Percentiles rank a stretch among this genome's conserved stretches.
Conservation (phyloP, 2,329 filamentous ascomycete genomes). For the Metarhizium rileyi region DNA sequence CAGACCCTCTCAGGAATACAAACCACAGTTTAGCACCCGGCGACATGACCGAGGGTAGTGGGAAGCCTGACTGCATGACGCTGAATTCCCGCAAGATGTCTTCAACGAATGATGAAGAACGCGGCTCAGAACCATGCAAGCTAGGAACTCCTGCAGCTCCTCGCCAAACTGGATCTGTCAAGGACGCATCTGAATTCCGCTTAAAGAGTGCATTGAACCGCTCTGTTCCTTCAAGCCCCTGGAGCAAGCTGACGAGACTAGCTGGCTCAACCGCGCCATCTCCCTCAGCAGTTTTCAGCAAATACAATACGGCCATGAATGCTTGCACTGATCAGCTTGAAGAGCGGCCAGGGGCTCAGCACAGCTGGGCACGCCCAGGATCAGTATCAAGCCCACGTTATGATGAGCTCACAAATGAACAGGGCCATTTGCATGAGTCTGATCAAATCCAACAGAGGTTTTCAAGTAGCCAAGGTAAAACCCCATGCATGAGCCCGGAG, state of each 20-base stretch:
- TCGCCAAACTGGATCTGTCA: background rate
- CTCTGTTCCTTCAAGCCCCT: slow-evolving; percentile 16
- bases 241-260: slow-evolving; percentile 13
- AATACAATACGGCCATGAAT: background rate
- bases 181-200: slow-evolving; percentile 10
- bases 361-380: background rate
- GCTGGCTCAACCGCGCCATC: slow-evolving; percentile 1
- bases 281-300: background rate
- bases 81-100: background rate
- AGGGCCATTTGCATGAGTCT: background rate
- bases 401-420: background rate
- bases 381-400: background rate
- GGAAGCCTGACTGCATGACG: background rate
- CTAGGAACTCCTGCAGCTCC: background rate
- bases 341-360: background rate
- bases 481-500: background rate
- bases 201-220: slow-evolving; percentile 15
- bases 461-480: background rate
- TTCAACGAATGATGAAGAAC: background rate
- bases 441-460: background rate
- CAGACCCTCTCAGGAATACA: background rate
- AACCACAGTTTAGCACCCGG: background rate
- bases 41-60: background rate
- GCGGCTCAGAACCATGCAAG: background rate
- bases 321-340: background rate